phyloP scores from a whole-genome alignment of 805 yeast species.

The Kazachstania bromeliacearum region DNA sequence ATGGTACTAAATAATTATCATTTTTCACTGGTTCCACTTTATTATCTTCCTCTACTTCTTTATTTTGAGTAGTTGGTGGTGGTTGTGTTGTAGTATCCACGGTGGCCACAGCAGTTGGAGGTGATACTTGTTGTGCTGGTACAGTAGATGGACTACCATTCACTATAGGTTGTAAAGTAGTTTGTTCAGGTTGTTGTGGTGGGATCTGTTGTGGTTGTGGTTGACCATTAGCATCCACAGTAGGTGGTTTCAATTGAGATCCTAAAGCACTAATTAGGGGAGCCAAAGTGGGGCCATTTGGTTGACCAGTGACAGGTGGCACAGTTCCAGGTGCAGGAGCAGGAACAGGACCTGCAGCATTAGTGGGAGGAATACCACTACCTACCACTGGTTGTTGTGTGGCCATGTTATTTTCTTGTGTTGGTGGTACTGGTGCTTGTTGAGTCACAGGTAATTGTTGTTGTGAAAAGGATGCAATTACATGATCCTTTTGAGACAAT shows the following conservation, averaged over 20 bases:
- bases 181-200: neutral
- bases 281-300: conserved; percentile 11
- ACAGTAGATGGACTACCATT: neutral
- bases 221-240: conserved; percentile 1
- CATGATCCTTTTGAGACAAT: conserved; percentile 70
- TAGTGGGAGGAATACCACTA: neutral
- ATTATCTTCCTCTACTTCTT: conserved; percentile 1
- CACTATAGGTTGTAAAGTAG: neutral
- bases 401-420: neutral
- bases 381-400: neutral
- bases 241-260: conserved; percentile 7
- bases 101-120: conserved; percentile 3
- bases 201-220: neutral
- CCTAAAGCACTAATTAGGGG: conserved; percentile 12
- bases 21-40: conserved; percentile 11
- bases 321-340: neutral
- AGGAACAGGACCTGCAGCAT: neutral
- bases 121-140: neutral
- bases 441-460: conserved; percentile 24
- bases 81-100: conserved; percentile 10
- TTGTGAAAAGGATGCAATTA: conserved; percentile 35
- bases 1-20: conserved; percentile 31
- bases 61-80: conserved; percentile 5
- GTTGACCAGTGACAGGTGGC: neutral
- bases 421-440: conserved; percentile 3